Base-by-base conservation (phyloP, 108 stramenopile species). In the Cylindrotheca closterium region DNA sequence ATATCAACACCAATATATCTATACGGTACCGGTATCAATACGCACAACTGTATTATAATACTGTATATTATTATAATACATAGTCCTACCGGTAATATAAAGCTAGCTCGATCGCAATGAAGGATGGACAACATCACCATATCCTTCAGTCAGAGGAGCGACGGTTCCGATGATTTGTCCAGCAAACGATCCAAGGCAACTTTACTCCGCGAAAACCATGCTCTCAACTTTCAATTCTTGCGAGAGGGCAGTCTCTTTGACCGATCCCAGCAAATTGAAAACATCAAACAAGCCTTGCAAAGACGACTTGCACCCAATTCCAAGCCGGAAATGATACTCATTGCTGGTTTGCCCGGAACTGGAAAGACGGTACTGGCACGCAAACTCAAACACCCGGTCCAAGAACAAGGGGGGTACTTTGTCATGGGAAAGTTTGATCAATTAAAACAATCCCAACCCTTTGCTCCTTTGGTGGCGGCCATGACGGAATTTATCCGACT, bases 301-400 rank as follows among this genome's bases (percentile, higher is more conserved):
- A 7, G 37, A 7, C 37, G 37, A 42, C 15, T 42, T 10, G 15
- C 7, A 42, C 37, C 37, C 7, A 42, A 42, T 42, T 42, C 37
- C 37, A 42, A 10, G 15, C 37, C 37, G 4, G 89, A 91, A 68
- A 51, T 91, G 46, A 80, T 82, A 0, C 59, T 91, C 18, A 32
- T 91, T 18, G 84, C 89, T 28, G 89, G 89, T 3, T 77, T 79
- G 3, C 82, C 85, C 1, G 70, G 70, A 34, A 45, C 31, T 22
- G 70, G 63, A 19, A 68, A 93, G 50, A 89, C 91, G 4, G 82
- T 81, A 2, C 48, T 93, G 30, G 70, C 63, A 12, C 12, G 29
- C 25, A 63, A 34, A 26, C 19, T 71, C 0, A 33, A 32, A 19
- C 21, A 26, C 5, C 7, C 54, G 17, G 55, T 58, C n/a, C 30